phyloP scores from a whole-genome alignment of 2,329 filamentous ascomycete species.

The Seiridium cupressi region DNA sequence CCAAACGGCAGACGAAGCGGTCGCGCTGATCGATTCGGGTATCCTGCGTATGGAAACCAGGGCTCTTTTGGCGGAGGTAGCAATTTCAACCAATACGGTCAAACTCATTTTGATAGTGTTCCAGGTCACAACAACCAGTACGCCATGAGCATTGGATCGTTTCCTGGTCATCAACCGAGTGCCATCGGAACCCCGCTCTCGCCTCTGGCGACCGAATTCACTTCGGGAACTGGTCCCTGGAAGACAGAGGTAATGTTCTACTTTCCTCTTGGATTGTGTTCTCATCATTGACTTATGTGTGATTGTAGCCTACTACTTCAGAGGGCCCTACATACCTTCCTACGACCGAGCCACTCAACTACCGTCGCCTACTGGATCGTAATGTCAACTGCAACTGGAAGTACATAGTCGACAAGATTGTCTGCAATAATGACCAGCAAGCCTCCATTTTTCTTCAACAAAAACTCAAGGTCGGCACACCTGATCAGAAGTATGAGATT shows the following conservation, averaged over 20 bases:
- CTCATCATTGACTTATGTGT: conserved; percentile 17
- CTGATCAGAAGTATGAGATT: conserved; percentile 95
- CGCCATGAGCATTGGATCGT: conserved; percentile 30
- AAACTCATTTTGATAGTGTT: conserved; percentile 34
- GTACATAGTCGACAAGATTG: conserved; percentile 99
- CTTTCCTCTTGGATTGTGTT: no score
- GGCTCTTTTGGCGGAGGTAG: conserved; percentile 29
- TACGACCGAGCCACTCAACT: conserved; percentile 90
- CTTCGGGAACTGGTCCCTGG: conserved; percentile 45
- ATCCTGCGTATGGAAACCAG: conserved; percentile 30
- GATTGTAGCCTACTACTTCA: conserved; percentile 40
- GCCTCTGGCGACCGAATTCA: conserved; percentile 74
- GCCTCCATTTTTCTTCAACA: conserved; percentile 98
- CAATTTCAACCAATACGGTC: conserved; percentile 28
- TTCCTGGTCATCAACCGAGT: conserved; percentile 22
- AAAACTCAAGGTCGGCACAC: conserved; percentile 94
- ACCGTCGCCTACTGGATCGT: conserved; percentile 89
- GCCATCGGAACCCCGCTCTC: conserved; percentile 60
- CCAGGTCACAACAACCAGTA: conserved; percentile 31
- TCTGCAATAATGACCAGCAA: conserved; percentile 98
- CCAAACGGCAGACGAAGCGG: conserved; percentile 41
- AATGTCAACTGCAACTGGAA: conserved; percentile 99
- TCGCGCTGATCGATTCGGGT: conserved; percentile 42
- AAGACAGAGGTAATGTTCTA: conserved; percentile 49
- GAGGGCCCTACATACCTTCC: conserved; percentile 77